Percentiles rank a stretch among this genome's conserved stretches.
These are phyloP conservation scores for Lactarius evosmus DNA, from an alignment of 768 basidiomycete species.

Conservation along the genomic window DNA sequence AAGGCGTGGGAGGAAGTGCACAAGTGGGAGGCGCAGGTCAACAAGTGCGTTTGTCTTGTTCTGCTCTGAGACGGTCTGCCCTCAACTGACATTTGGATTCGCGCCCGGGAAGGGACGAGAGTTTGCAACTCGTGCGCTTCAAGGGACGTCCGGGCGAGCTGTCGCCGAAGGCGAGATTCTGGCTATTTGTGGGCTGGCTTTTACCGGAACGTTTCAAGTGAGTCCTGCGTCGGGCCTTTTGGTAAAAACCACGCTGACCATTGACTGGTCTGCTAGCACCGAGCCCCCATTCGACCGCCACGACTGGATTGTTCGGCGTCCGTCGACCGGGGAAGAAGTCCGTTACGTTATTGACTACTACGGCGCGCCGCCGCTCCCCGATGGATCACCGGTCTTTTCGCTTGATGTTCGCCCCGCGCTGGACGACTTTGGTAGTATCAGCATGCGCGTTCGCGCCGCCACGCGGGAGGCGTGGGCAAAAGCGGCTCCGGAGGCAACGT, in stretches of 20 bases:
- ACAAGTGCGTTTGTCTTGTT: slow-evolving; percentile 46
- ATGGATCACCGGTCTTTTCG: slow-evolving; percentile 93
- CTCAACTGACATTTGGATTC: slow-evolving; percentile 3
- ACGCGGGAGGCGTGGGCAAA: slow-evolving; percentile 29
- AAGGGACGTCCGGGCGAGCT: slow-evolving; percentile 88
- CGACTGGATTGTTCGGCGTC: slow-evolving; percentile 92
- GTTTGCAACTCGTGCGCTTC: slow-evolving; percentile 77
- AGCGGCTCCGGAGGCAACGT: background rate
- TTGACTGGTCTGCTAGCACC: slow-evolving; percentile 45
- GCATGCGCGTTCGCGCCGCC: slow-evolving; percentile 44
- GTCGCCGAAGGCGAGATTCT: slow-evolving; percentile 90
- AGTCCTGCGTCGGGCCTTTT: slow-evolving; percentile 30
- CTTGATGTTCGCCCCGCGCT: slow-evolving; percentile 95
- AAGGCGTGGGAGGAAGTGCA: slow-evolving; percentile 93
- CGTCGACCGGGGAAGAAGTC: slow-evolving; percentile 73
- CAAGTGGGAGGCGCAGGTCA: slow-evolving; percentile 79
- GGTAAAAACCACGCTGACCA: background rate
- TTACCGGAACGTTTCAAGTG: slow-evolving; percentile 90
- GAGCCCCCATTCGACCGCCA: slow-evolving; percentile 93
- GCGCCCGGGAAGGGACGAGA: slow-evolving; percentile 48
- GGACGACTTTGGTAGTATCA: slow-evolving; percentile 76
- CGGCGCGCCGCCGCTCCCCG: slow-evolving; percentile 81
- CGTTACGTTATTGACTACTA: slow-evolving; percentile 99
- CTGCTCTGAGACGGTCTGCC: background rate
- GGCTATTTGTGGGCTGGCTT: slow-evolving; percentile 83